phyloP scores from a whole-genome alignment of 768 basidiomycete genomes.

The Austroboletus eburneus region DNA sequence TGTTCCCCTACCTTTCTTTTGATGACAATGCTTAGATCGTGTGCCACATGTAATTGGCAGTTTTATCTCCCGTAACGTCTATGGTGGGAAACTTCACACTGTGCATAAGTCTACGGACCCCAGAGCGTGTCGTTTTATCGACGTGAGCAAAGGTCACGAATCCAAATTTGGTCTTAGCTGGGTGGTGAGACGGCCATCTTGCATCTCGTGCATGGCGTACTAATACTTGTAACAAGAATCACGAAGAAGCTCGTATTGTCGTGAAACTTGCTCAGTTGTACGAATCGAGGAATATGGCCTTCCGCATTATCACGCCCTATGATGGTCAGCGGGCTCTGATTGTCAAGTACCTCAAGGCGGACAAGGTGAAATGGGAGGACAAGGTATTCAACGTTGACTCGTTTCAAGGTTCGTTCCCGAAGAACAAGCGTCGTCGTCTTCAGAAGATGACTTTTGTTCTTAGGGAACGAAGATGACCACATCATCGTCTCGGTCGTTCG shows the following conservation, averaged over 20 bases:
- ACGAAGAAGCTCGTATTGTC: conserved; percentile 47
- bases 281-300: conserved; percentile 41
- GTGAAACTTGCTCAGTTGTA: conserved; percentile 52
- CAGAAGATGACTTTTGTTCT: conserved; percentile 8
- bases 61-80: conserved; percentile 65
- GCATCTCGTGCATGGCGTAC: not conserved
- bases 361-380: conserved; percentile 51
- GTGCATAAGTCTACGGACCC: conserved; percentile 40
- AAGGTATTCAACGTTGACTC: conserved; percentile 75
- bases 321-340: conserved; percentile 61
- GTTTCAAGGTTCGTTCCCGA: conserved; percentile 61
- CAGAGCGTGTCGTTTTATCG: conserved; percentile 36
- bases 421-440: conserved; percentile 1
- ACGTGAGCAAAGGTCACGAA: conserved; percentile 34
- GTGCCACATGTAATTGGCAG: conserved; percentile 75
- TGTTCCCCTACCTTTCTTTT: not conserved
- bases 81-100: conserved; percentile 55
- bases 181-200: conserved; percentile 19
- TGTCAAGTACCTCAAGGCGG: conserved; percentile 48
- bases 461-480: conserved; percentile 78
- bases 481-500: conserved; percentile 71
- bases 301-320: conserved; percentile 76
- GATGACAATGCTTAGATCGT: conserved; percentile 48
- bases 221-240: conserved; percentile 46
- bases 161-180: conserved; percentile 31